These are phyloP conservation scores for Phaseolus lunatus DNA, from an alignment of 306 rosid species.

Conservation along the genomic window DNA sequence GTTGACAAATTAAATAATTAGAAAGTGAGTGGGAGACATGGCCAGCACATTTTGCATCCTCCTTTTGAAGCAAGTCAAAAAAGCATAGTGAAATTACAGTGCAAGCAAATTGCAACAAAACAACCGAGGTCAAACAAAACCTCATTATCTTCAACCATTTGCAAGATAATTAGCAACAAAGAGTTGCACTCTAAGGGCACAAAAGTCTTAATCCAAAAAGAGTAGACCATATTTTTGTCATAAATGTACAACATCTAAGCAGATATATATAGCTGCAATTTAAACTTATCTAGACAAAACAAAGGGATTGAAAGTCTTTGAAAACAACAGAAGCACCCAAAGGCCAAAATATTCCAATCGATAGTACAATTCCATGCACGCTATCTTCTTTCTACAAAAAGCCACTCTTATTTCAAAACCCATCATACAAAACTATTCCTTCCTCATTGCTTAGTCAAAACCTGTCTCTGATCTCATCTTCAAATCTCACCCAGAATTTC, in stretches of 20 bases:
- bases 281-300: conserved; percentile 13
- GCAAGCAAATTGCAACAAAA: conserved; percentile 29
- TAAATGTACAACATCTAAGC: conserved; percentile 29
- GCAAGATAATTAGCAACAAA: neutral
- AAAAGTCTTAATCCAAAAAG: neutral
- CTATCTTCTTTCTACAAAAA: conserved; percentile 59
- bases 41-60: conserved; percentile 53
- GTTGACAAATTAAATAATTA: conserved; percentile 48
- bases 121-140: conserved; percentile 39
- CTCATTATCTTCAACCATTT: neutral
- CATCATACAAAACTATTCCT: conserved; percentile 26
- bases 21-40: conserved; percentile 59
- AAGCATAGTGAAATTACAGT: conserved; percentile 43
- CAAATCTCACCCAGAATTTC: conserved; percentile 3
- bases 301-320: conserved; percentile 14
- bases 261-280: neutral
- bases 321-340: conserved; percentile 24
- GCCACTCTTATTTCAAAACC: conserved; percentile 47
- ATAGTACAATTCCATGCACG: conserved; percentile 65
- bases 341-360: conserved; percentile 37
- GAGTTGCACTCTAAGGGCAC: conserved; percentile 32
- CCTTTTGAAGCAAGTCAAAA: conserved; percentile 58
- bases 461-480: conserved; percentile 23
- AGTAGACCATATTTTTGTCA: conserved; percentile 13
- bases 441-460: conserved; percentile 28